Conservation (phyloP, 1,139 yeast genomes). For the Candida sp. region DNA sequence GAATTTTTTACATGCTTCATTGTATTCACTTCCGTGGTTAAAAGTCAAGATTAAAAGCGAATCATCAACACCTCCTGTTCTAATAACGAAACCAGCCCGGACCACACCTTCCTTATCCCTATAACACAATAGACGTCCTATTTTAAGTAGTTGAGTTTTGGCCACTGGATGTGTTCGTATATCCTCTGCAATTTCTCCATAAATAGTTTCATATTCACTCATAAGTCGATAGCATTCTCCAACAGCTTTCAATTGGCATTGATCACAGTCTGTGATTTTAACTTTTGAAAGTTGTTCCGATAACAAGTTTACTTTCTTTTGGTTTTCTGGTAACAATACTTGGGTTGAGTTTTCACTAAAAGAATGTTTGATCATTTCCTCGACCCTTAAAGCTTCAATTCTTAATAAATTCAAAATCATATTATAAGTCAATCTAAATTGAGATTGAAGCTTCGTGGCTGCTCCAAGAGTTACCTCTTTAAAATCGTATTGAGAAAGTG, state of each 20-base stretch:
- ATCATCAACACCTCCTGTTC: constrained; percentile 26
- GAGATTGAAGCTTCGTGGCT: constrained; percentile 87
- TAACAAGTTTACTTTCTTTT: constrained; percentile 55
- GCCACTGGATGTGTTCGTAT: constrained; percentile 44
- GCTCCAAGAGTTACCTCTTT: constrained; percentile 82
- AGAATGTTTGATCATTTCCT: constrained; percentile 95
- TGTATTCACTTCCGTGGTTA: constrained; percentile 40
- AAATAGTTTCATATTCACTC: constrained; percentile 40
- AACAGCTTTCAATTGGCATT: constrained; percentile 35
- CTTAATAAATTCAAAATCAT: constrained; percentile 91
- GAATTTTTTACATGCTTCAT: constrained; percentile 18
- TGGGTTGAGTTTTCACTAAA: constrained; percentile 92
- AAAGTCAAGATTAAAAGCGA: constrained; percentile 39
- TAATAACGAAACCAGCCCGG: constrained; percentile 54
- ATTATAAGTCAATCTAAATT: constrained; percentile 89
- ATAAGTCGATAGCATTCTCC: constrained; percentile 44
- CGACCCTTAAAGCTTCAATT: constrained; percentile 91
- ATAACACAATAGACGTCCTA: constrained; percentile 63
- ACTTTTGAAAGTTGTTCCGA: constrained; percentile 43
- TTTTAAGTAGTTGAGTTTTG: constrained; percentile 39
- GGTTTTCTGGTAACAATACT: constrained; percentile 82
- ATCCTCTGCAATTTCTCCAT: constrained; percentile 45
- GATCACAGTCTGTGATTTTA: constrained; percentile 34
- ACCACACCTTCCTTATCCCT: constrained; percentile 42
- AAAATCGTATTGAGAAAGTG: constrained; percentile 57